Base-by-base conservation (phyloP, 2,329 filamentous ascomycete genomes). In the Colletotrichum sansevieriae region DNA sequence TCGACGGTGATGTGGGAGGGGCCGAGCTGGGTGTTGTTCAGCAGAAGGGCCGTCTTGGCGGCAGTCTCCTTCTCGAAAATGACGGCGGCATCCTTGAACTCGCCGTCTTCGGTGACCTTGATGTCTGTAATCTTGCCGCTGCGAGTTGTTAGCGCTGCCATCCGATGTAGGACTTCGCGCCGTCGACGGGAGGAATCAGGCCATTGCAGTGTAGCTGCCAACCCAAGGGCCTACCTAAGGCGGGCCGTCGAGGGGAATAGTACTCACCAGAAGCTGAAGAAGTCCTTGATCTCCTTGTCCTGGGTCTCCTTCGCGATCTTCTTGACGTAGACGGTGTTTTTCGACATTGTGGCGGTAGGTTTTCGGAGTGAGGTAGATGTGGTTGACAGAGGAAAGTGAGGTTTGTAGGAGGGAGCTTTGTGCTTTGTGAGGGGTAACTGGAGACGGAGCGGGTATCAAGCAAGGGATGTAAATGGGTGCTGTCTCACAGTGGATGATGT, bases 21-120 rank as follows among this genome's bases (percentile, higher is more conserved):
- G 72, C 95, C 95, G 58, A 99, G 92, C 82, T 97, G 92, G 61
- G 96, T 99, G 86, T 97, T 97, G 84, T 98, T 95, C 72, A 99
- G 91, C 68, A 99, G 92, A 46, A 98, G 92, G 29, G 96, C 96
- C 22, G 96, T 99, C 86, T 97, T 98, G 69, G 95, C 95, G 58
- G 96, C 96, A 13, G 95, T 97, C 79, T 95, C 91, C 85, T 98
- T 98, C 83, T 98, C 96, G 77, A 99, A 99, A 60, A 90, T 95
- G 71, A 99, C 95, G n/a, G 91, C 92, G 66, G 96, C 96, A 57
- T 90, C 90, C 83, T 98, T 94, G 73, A 88, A 85, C 73, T 91
- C 87, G 76, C 89, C 89, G 80, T 81, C 82, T 41, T 90, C 82
- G 33, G 90, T 93, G 76, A 98, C 88, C 68, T 93, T 90, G 79